A percentile compares a stretch with the other conserved stretches of the same genome.
Conservation (phyloP, 345 rosid species). For the Brassica incana region DNA sequence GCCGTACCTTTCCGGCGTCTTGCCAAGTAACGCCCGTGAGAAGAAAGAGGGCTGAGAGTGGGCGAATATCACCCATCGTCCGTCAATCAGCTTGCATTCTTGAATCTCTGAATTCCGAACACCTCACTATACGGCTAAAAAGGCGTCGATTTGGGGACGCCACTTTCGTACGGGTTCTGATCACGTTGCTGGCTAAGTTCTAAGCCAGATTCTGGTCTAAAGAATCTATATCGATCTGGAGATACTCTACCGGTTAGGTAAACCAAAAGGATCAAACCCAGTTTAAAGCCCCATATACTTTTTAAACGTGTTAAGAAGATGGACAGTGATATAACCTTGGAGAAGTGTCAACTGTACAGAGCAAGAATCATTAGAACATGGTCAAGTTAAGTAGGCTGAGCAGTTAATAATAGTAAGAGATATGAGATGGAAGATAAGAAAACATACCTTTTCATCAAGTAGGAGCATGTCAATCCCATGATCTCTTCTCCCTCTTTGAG, state of each 20-base stretch:
- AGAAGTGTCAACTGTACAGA: background rate
- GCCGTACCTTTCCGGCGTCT: conserved; percentile 63
- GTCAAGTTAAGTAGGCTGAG: too few relatives aligned
- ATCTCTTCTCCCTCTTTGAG: background rate
- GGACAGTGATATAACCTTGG: background rate
- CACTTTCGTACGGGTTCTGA: conserved; percentile 54
- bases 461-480: background rate
- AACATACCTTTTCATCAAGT: background rate
- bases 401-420: background rate
- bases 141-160: conserved; percentile 69
- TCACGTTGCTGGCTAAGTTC: conserved; percentile 69
- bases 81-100: conserved; percentile 67
- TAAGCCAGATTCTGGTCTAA: conserved; percentile 87
- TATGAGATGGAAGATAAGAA: background rate
- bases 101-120: conserved; percentile 78
- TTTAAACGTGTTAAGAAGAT: background rate
- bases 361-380: background rate
- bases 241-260: conserved; percentile 85
- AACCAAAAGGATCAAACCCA: conserved; percentile 79
- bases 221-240: conserved; percentile 76
- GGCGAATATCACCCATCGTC: conserved; percentile 72
- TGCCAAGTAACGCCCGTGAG: conserved; percentile 74
- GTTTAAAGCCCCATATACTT: too few relatives aligned
- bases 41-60: conserved; percentile 65
- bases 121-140: conserved; percentile 84